Conservation (phyloP, 1,139 yeast genomes). For the Hyphopichia fennica region DNA sequence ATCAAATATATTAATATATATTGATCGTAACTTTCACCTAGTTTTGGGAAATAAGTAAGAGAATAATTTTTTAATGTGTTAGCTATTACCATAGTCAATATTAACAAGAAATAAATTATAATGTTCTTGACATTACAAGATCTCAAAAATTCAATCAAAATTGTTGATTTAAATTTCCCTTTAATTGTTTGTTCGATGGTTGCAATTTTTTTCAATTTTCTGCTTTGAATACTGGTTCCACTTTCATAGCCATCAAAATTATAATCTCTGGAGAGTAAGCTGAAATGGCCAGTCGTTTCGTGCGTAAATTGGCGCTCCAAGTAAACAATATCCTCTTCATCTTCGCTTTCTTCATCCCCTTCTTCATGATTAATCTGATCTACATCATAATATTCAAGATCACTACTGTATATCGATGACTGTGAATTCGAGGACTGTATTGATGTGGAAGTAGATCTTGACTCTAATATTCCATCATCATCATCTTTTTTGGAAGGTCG, state of each 20-base stretch:
- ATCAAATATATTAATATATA: slow-evolving; percentile 10
- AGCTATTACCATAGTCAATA: slow-evolving; percentile 13
- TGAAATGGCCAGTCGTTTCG: neutral
- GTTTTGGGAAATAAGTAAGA: slow-evolving; percentile 24
- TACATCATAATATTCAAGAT: slow-evolving; percentile 1
- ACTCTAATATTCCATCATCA: too few relatives aligned
- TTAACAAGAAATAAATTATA: slow-evolving; percentile 16
- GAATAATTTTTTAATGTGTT: slow-evolving; percentile 21
- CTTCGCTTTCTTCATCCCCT: neutral
- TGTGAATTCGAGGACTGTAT: neutral
- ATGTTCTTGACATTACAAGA: slow-evolving; percentile 24
- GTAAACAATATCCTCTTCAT: neutral
- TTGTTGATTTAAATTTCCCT: slow-evolving; percentile 21
- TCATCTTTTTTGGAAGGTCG: too few relatives aligned
- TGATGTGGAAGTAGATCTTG: neutral
- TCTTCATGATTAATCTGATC: neutral
- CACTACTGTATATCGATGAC: neutral
- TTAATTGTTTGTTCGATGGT: slow-evolving; percentile 19
- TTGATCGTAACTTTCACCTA: slow-evolving; percentile 16
- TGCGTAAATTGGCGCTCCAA: neutral
- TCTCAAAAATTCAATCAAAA: slow-evolving; percentile 20
- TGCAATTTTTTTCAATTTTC: slow-evolving; percentile 12
- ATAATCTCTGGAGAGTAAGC: neutral
- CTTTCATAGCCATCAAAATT: slow-evolving; percentile 6
- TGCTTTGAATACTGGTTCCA: slow-evolving; percentile 2